These are phyloP conservation scores for Xylaria sp. DNA, from an alignment of 2,329 filamentous ascomycete genomes.

Conservation along the genomic window DNA sequence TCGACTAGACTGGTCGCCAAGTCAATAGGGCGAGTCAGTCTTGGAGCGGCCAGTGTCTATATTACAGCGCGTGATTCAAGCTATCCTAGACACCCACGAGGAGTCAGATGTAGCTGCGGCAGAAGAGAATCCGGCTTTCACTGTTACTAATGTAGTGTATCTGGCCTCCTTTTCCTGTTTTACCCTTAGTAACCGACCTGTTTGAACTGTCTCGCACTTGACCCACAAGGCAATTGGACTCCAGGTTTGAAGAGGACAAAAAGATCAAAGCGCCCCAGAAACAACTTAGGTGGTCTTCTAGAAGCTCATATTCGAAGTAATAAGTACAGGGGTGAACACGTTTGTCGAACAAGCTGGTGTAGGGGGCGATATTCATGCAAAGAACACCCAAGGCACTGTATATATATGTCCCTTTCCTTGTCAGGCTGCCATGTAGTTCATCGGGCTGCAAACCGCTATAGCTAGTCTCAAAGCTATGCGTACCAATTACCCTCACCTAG, in stretches of 20 bases:
- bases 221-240: conserved; percentile 10
- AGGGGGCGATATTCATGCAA: conserved; percentile 30
- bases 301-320: conserved; percentile 12
- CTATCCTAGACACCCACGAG: background rate
- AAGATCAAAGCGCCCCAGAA: conserved; percentile 11
- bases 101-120: conserved; percentile 19
- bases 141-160: conserved; percentile 9
- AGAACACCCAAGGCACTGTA: background rate
- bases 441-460: conserved; percentile 19
- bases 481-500: conserved; percentile 16
- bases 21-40: conserved; percentile 19
- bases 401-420: conserved; percentile 7
- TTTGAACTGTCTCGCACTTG: conserved; percentile 13
- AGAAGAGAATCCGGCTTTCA: background rate
- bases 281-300: conserved; percentile 19
- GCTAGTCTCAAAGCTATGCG: conserved; percentile 5
- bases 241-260: conserved; percentile 1
- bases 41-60: background rate
- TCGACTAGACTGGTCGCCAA: conserved; percentile 1
- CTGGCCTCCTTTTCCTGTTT: conserved; percentile 1
- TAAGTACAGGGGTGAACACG: conserved; percentile 1
- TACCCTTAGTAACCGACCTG: background rate
- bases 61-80: conserved; percentile 6
- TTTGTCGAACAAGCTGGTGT: conserved; percentile 6
- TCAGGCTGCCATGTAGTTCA: conserved; percentile 27